Conservation (phyloP, 108 stramenopile species). For the Cylindrotheca fusiformis region DNA sequence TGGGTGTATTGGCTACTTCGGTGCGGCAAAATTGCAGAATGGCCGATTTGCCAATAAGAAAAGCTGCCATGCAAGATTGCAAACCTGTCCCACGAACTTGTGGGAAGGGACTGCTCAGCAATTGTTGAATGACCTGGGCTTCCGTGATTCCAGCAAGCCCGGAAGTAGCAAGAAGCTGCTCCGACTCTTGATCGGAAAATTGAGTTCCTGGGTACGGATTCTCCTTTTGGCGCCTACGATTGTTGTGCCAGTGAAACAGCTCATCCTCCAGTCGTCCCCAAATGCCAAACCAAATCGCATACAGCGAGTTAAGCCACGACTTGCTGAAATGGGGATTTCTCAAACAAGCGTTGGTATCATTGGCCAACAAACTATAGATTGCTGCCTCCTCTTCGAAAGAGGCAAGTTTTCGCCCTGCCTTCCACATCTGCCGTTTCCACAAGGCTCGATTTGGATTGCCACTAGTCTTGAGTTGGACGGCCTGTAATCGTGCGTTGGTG, state of each 20-base stretch:
- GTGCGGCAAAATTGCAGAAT: slow-evolving; percentile 23
- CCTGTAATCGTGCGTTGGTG: slow-evolving; percentile 3
- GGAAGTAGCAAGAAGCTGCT: slow-evolving; percentile 33
- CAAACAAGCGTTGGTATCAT: slow-evolving; percentile 49
- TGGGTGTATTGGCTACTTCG: slow-evolving; percentile 20
- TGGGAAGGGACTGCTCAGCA: slow-evolving; percentile 26
- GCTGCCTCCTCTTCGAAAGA: slow-evolving; percentile 51
- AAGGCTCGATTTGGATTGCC: slow-evolving; percentile 68
- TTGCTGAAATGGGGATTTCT: slow-evolving; percentile 45
- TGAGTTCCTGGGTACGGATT: slow-evolving; percentile 27
- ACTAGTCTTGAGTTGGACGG: slow-evolving; percentile 2
- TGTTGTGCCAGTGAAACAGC: slow-evolving; percentile 51
- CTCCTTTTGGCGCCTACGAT: slow-evolving; percentile 22
- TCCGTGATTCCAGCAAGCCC: slow-evolving; percentile 29
- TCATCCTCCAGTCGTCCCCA: slow-evolving; percentile 62
- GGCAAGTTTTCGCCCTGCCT: slow-evolving; percentile 25
- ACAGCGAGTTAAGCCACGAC: slow-evolving; percentile 60
- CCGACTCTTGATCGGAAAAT: slow-evolving; percentile 28
- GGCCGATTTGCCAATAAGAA: slow-evolving; percentile 55
- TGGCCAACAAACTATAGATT: slow-evolving; percentile 58
- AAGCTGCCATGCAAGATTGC: slow-evolving; percentile 49
- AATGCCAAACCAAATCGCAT: slow-evolving; percentile 38
- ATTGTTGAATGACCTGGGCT: slow-evolving; percentile 16
- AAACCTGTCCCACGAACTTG: slow-evolving; percentile 15
- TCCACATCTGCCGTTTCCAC: slow-evolving; percentile 73